These are phyloP conservation scores for Xanthoparmelia taractica DNA, from an alignment of 495 filamentous ascomycete genomes.

Conservation along the genomic window DNA sequence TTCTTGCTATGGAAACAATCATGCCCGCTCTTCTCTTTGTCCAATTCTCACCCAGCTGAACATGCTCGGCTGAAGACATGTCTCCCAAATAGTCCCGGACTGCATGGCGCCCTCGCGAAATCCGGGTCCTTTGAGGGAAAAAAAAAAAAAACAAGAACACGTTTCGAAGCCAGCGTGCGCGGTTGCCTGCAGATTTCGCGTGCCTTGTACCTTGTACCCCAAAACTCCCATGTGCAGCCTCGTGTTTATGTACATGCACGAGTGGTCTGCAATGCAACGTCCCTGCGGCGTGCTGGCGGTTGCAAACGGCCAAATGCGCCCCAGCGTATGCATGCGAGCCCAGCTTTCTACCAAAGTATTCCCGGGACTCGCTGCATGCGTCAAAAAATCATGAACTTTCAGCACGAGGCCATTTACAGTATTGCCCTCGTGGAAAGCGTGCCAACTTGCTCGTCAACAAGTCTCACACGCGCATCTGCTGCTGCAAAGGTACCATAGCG, in stretches of 20 bases:
- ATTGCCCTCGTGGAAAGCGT: not conserved
- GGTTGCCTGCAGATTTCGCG: slow-evolving; percentile 2
- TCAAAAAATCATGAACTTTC: not conserved
- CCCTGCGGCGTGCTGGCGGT: not conserved
- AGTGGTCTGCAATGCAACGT: not conserved
- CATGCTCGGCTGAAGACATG: not conserved
- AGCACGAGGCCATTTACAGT: not conserved
- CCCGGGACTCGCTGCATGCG: slow-evolving; percentile 2
- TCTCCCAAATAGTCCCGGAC: not conserved
- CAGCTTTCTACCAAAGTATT: not conserved
- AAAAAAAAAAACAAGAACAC: not conserved
- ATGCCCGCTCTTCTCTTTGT: not conserved
- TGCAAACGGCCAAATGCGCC: slow-evolving; percentile 1
- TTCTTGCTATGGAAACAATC: not conserved
- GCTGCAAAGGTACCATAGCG: not conserved
- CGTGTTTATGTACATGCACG: not conserved
- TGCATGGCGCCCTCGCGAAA: not conserved
- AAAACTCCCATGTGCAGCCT: slow-evolving; percentile 1
- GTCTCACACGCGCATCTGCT: not conserved
- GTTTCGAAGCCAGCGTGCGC: not conserved
- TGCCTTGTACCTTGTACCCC: slow-evolving; percentile 1
- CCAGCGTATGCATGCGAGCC: not conserved
- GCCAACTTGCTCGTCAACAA: not conserved
- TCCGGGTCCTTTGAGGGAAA: not conserved
- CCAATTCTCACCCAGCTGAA: not conserved